phyloP scores from a whole-genome alignment of 208 protist species.

The Crithidia expoeki region DNA sequence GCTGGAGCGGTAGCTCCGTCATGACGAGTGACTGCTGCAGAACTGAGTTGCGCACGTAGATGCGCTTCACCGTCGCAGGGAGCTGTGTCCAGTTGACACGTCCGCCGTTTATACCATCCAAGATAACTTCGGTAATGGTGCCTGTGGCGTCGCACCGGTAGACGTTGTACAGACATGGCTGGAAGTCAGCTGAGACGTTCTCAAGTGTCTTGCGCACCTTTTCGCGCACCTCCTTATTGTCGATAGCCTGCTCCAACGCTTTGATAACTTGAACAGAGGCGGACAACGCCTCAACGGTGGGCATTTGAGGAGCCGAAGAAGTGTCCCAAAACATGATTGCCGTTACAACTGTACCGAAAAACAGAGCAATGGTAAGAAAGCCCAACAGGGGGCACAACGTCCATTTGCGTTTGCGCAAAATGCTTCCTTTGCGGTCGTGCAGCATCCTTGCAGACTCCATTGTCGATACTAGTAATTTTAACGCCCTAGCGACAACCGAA shows the following conservation, averaged over 20 bases:
- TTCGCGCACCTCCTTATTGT: neutral
- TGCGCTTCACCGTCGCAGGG: conserved; percentile 5
- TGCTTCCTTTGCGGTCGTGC: neutral
- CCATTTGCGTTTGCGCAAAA: neutral
- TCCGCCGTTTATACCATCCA: conserved; percentile 1
- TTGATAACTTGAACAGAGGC: conserved; percentile 3
- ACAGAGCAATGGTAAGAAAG: neutral
- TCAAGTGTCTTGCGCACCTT: conserved; percentile 5
- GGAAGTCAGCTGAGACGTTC: neutral
- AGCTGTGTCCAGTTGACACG: conserved; percentile 11
- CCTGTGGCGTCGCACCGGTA: conserved; percentile 16
- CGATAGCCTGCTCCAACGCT: conserved; percentile 7
- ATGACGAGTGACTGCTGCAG: conserved; percentile 17
- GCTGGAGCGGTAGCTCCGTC: conserved; percentile 1
- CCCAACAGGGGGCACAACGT: neutral
- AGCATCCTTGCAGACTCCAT: neutral
- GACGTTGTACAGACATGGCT: neutral
- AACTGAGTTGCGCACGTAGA: conserved; percentile 9
- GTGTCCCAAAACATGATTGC: conserved; percentile 5
- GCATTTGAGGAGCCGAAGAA: neutral
- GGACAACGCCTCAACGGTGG: neutral
- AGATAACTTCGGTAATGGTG: neutral
- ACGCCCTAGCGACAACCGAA: too few species aligned
- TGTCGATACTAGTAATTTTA: too few species aligned
- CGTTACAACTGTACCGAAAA: neutral